phyloP scores from a whole-genome alignment of 2,329 filamentous ascomycete genomes.

The Pseudocercospora fijiensis region DNA sequence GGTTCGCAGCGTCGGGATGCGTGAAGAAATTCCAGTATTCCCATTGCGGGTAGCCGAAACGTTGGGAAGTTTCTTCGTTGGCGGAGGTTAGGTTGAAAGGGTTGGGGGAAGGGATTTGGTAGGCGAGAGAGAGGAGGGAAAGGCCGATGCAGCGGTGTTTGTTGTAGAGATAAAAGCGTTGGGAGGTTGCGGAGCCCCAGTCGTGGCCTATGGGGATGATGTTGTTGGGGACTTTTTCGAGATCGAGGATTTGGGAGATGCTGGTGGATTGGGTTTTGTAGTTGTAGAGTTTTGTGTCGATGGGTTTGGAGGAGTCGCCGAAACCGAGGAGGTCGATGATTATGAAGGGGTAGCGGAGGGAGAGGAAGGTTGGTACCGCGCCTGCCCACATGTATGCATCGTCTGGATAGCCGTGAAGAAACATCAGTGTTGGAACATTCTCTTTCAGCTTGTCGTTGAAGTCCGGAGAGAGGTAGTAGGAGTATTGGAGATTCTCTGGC shows the following conservation, averaged over 20 bases:
- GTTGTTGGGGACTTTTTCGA: conserved; percentile 34
- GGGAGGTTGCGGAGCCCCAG: conserved; percentile 42
- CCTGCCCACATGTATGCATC: conserved; percentile 49
- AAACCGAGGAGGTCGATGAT: conserved; percentile 44
- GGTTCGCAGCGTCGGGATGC: conserved; percentile 23
- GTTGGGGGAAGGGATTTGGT: conserved; percentile 34
- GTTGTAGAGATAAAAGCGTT: conserved; percentile 47
- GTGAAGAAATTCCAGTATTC: conserved; percentile 52
- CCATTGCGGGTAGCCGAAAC: conserved; percentile 42
- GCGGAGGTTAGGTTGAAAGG: conserved; percentile 42
- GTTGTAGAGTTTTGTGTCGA: conserved; percentile 41
- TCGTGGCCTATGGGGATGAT: conserved; percentile 23
- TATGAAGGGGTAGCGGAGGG: conserved; percentile 36
- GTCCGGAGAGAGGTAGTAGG: conserved; percentile 34
- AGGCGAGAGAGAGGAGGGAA: conserved; percentile 46
- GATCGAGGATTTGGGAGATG: conserved; percentile 44
- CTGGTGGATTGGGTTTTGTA: conserved; percentile 41
- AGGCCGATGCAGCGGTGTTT: conserved; percentile 45
- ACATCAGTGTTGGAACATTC: conserved; percentile 41
- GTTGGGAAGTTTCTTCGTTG: conserved; percentile 37
- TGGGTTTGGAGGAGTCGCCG: conserved; percentile 45
- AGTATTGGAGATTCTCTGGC: conserved; percentile 33
- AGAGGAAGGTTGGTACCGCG: conserved; percentile 30
- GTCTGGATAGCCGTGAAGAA: conserved; percentile 54
- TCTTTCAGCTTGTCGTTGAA: conserved; percentile 27